Percentiles rank a stretch among this genome's conserved stretches.
Conservation (phyloP, 2,329 filamentous ascomycete species). For the Lojkania enalia region DNA sequence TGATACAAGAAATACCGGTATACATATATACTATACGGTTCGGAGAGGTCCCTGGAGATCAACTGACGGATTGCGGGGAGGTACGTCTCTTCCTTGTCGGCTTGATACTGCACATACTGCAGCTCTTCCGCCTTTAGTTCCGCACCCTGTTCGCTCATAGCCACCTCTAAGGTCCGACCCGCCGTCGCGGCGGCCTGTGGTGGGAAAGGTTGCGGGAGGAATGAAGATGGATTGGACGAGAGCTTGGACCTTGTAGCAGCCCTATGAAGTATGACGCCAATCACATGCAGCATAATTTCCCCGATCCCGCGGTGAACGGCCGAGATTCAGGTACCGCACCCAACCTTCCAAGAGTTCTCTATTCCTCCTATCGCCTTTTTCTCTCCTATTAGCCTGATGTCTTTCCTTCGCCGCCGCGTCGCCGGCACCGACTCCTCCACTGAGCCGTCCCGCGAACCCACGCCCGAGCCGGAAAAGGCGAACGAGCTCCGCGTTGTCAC, state of each 20-base stretch:
- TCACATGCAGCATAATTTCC: no score
- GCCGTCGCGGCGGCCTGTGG: no score
- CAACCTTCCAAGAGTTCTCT: no score
- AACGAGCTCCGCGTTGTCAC: constrained; percentile 58
- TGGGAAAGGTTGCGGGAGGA: no score
- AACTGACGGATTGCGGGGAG: constrained; percentile 86
- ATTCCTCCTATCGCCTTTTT: no score
- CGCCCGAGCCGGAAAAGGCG: constrained; percentile 37
- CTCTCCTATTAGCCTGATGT: no score
- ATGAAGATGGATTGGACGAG: no score
- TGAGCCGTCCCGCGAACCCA: constrained; percentile 45
- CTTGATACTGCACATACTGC: constrained; percentile 63
- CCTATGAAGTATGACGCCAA: no score
- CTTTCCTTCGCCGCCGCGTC: constrained; percentile 44
- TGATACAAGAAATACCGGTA: constrained; percentile 98
- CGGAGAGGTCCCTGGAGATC: constrained; percentile 94
- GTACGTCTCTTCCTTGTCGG: constrained; percentile 64
- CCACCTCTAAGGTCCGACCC: no score
- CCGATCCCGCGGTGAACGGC: no score
- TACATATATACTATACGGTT: constrained; percentile 99
- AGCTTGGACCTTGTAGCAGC: no score
- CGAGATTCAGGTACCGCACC: no score
- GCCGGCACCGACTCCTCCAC: constrained; percentile 30
- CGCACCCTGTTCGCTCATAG: constrained; percentile 22
- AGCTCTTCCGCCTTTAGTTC: constrained; percentile 41